Evolutionary conservation across 805 yeast species (phyloP), one percentile per base, ranked within the genome.

Genomic region (Cyberlindnera xylosilytica): DNA sequence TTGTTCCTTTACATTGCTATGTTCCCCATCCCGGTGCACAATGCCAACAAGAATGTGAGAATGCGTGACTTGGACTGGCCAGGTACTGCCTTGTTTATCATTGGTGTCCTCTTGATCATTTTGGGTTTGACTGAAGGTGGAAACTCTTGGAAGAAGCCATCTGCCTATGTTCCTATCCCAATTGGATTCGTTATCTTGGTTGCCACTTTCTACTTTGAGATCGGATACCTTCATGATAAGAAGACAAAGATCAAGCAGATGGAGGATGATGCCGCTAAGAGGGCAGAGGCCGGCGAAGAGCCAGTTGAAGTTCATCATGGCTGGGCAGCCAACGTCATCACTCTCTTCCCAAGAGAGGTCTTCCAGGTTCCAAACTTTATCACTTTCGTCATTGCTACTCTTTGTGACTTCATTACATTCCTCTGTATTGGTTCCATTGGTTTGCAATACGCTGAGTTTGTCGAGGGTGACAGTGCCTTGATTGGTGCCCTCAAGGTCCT

Each of bases 71-170:
- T 72, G 26, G 70, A 73, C 39, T 69, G 53, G 44, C 42, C 48
- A 16, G 74, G 72, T 10, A 54, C 64, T 1, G 7, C 54, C 1
- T 13, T 64, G 6, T 44, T 69, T 11, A 61, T 72, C 15, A 35
- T 51, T n/a, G 74, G 72, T 0, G 47, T 61, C 3, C 36, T 70
- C 2, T 51, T 73, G 31, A 48, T 70, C 1, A 69, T 72, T 22
- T 58, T 67, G 11, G 78, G 74, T 0, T 55, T 72, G 34, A 69
- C 72, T 1, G 69, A 69, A 46, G 75, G 72, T 17, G 75, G 75
- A 19, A 62, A 61, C 7, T 53, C 56, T 2, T 73, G 77, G 76
- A 54, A 57, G 4, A 42, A 59, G 1, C 69, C 76, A 1, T 53
- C 57, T 15, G 65, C 69, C 1, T 70, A 70, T 45, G 70, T 68